Evolutionary conservation across 257 asterid species (phyloP).

Genomic region (Solanum pimpinellifolium): DNA sequence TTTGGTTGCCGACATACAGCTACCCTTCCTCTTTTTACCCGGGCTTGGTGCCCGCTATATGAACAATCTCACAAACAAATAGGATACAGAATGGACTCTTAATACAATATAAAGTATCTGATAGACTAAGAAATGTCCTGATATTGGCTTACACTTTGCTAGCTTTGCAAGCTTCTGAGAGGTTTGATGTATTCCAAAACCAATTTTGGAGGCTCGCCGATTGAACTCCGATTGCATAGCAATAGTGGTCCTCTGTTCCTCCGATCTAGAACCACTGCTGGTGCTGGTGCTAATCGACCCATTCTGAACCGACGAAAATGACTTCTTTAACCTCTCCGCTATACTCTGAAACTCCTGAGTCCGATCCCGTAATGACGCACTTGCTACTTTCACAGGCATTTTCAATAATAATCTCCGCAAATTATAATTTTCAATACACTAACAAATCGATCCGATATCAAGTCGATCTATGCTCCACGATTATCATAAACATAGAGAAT

Average conservation of each 20-base stretch:
- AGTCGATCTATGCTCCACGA: neutral
- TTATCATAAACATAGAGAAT: no score
- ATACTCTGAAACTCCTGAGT: slow-evolving; percentile 66
- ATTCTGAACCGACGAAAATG: slow-evolving; percentile 36
- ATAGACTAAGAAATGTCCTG: neutral
- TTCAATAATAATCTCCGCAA: neutral
- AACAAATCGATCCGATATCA: neutral
- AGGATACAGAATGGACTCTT: neutral
- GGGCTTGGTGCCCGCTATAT: neutral
- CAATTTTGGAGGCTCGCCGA: slow-evolving; percentile 76
- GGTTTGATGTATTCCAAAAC: slow-evolving; percentile 80
- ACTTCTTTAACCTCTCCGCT: slow-evolving; percentile 54
- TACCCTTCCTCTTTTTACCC: neutral
- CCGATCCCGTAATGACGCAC: slow-evolving; percentile 81
- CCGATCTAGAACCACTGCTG: slow-evolving; percentile 11
- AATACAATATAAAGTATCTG: neutral
- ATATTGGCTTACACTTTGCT: slow-evolving; percentile 54
- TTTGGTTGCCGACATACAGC: neutral
- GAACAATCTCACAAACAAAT: neutral
- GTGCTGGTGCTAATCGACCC: slow-evolving; percentile 51
- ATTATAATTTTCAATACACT: neutral
- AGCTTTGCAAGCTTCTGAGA: slow-evolving; percentile 91
- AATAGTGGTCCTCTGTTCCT: slow-evolving; percentile 37
- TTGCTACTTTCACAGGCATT: slow-evolving; percentile 56
- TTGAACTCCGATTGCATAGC: slow-evolving; percentile 90